phyloP scores from a whole-genome alignment of 441 rosid genomes.

The Brassica balearica region DNA sequence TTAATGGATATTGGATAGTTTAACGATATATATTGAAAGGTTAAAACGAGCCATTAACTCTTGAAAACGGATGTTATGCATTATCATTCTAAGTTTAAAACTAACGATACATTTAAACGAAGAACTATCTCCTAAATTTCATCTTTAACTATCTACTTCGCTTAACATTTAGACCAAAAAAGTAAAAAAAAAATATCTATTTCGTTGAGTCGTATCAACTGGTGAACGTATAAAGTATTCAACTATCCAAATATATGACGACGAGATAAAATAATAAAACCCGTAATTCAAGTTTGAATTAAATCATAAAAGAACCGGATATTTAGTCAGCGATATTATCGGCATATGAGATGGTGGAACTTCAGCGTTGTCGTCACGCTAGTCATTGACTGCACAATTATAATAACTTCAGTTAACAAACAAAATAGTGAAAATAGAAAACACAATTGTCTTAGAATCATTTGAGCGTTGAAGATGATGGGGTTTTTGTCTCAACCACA shows the following conservation, averaged over 20 bases:
- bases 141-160: neutral
- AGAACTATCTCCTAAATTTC: neutral
- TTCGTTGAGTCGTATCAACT: neutral
- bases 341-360: conserved; percentile 5
- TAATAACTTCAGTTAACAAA: neutral
- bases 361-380: conserved; percentile 26
- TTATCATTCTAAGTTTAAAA: neutral
- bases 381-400: conserved; percentile 9
- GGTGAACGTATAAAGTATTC: neutral
- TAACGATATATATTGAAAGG: neutral
- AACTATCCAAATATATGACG: neutral
- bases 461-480: conserved; percentile 5
- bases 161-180: too few species aligned
- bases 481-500: conserved; percentile 3
- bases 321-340: conserved; percentile 25
- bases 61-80: neutral
- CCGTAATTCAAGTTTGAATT: conserved; percentile 13
- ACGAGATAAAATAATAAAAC: neutral
- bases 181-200: too few species aligned
- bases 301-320: conserved; percentile 6
- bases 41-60: neutral
- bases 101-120: neutral
- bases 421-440: neutral
- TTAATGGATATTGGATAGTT: neutral
- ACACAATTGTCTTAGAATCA: neutral